Evolutionary conservation across 495 filamentous ascomycete genomes (phyloP), one percentile per base, ranked within the genome.

Genomic region (Melanomma pulvis-pyrius): DNA sequence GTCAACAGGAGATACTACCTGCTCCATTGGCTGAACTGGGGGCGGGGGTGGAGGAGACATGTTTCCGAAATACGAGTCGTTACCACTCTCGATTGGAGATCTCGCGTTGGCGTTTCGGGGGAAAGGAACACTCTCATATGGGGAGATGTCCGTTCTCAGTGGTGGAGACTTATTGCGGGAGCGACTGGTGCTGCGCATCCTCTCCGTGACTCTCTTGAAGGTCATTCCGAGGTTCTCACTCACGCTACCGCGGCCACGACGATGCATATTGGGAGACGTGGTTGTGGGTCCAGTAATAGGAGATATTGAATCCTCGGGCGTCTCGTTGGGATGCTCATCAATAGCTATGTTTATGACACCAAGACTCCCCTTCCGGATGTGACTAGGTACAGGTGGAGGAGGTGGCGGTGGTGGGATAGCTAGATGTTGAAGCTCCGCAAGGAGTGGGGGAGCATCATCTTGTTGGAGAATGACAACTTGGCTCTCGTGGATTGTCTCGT

Each of bases 351-450:
- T 78, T 63, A 78, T 78, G 28, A 77, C 63, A 15, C 74, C 75
- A 4, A 70, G 69, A 29, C 51, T 73, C 39, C 59, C 69, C 17
- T 62, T 67, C n/a, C 32, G 19, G 12, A 50, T 59, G 28, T 61
- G 47, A 26, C 56, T 49, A 69, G 72, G 28, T 75, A 88, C 56
- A 76, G 84, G 54, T 25, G 85, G 87, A 2, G 89, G 87, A 12
- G 88, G 88, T 0, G 87, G 88, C 3, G 87, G 88, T 2, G 88
- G 86, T 4, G 86, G 86, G 17, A 71, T 80, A 28, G 87, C 86
- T 9, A 97, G 83, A 76, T 97, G 92, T 73, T 92, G 89, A n/a
- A 96, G 84, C 68, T 96, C 90, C 54, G 87, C 87, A 41, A 96
- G 80, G 30, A 96, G 83, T 12, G 87, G 86, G 12, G 89, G 87